phyloP scores from a whole-genome alignment of 768 basidiomycete genomes.

The Hirschioporus abietinus region DNA sequence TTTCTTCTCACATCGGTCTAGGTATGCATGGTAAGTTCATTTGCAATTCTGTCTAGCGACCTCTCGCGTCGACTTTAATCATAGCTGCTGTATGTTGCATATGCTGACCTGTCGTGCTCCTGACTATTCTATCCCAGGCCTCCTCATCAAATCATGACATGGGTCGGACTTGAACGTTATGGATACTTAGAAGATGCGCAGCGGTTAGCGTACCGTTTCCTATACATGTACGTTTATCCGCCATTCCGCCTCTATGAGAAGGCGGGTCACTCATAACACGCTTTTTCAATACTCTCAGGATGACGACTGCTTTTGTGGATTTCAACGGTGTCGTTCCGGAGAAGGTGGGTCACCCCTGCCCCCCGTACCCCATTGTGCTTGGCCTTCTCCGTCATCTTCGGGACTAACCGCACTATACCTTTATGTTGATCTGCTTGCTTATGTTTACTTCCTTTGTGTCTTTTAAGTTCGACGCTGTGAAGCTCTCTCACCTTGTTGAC shows the following conservation, averaged over 20 bases:
- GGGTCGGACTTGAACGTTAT: slow-evolving; percentile 96
- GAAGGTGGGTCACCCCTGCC: slow-evolving; percentile 50
- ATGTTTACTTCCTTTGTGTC: slow-evolving; percentile 2
- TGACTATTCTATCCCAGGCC: slow-evolving; percentile 44
- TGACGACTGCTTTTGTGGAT: slow-evolving; percentile 92
- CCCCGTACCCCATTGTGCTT: not conserved
- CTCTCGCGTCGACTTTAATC: slow-evolving; percentile 9
- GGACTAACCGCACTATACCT: not conserved
- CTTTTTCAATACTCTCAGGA: slow-evolving; percentile 40
- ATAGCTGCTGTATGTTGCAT: not conserved
- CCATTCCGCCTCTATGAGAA: slow-evolving; percentile 4
- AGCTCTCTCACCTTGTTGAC: slow-evolving; percentile 91
- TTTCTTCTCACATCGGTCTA: slow-evolving; percentile 19
- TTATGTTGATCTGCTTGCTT: not conserved
- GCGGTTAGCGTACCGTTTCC: slow-evolving; percentile 88
- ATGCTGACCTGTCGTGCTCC: not conserved
- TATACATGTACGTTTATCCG: slow-evolving; percentile 75
- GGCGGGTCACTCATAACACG: not conserved
- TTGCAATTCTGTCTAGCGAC: not conserved
- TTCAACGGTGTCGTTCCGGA: slow-evolving; percentile 98
- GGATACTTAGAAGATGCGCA: slow-evolving; percentile 93
- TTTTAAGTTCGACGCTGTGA: slow-evolving; percentile 87
- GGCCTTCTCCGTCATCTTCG: too few species aligned
- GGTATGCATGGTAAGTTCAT: slow-evolving; percentile 59
- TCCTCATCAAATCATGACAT: slow-evolving; percentile 98